Evolutionary conservation across 78 protist genomes (phyloP).

Genomic region (Isochrysis galbana): DNA sequence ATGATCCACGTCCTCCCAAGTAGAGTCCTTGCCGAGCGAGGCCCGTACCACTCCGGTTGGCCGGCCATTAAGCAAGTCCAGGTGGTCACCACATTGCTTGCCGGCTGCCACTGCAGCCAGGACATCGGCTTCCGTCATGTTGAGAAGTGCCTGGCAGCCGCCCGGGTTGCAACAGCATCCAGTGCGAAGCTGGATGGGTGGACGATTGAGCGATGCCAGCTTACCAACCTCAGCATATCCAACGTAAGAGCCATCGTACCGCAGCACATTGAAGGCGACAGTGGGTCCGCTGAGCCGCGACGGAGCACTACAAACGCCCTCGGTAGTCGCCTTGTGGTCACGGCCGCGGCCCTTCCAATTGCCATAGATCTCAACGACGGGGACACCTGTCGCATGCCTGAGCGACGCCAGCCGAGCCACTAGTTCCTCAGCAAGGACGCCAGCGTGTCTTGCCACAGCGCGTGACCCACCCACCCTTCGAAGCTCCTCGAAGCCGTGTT

Average conservation of each 20-base stretch:
- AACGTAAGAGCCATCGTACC: slow-evolving; percentile 48
- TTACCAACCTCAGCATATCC: slow-evolving; percentile 62
- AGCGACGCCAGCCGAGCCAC: slow-evolving; percentile 19
- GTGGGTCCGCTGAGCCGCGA: slow-evolving; percentile 43
- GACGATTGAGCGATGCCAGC: slow-evolving; percentile 49
- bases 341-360: not conserved
- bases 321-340: not conserved
- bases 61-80: not conserved
- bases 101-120: slow-evolving; percentile 53
- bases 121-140: slow-evolving; percentile 42
- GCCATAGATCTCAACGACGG: slow-evolving; percentile 47
- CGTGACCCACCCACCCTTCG: slow-evolving; percentile 5
- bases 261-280: slow-evolving; percentile 65
- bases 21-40: slow-evolving; percentile 62
- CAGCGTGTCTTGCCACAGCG: slow-evolving; percentile 43
- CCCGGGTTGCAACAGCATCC: slow-evolving; percentile 92
- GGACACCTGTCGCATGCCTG: slow-evolving; percentile 39
- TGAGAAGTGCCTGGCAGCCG: slow-evolving; percentile 75
- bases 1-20: slow-evolving; percentile 50
- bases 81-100: slow-evolving; percentile 49
- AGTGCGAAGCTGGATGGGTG: slow-evolving; percentile 53
- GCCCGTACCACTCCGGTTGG: slow-evolving; percentile 77
- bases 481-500: not conserved
- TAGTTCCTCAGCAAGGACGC: slow-evolving; percentile 39
- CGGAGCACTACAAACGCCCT: not conserved